Percentiles rank a stretch among this genome's conserved stretches.
Conservation (phyloP, 805 yeast species). For the Myxozyma vanderwaltii region DNA sequence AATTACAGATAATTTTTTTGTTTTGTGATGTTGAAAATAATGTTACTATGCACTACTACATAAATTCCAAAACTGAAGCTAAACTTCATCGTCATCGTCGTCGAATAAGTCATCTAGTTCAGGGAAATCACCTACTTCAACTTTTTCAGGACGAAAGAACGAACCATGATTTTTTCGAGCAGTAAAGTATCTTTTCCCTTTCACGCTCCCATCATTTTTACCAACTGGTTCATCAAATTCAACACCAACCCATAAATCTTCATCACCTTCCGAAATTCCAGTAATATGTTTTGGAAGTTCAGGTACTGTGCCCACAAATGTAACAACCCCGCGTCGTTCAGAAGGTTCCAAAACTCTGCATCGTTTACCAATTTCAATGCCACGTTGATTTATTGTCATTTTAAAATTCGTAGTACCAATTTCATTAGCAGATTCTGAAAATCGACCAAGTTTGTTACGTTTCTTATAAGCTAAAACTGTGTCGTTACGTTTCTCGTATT, state of each 20-base stretch:
- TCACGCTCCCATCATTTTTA: conserved; percentile 76
- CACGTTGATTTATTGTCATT: neutral
- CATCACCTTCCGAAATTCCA: conserved; percentile 31
- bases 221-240: conserved; percentile 86
- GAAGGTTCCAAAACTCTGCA: conserved; percentile 47
- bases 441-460: conserved; percentile 68
- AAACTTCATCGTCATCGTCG: conserved; percentile 42
- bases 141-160: conserved; percentile 68
- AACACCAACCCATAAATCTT: conserved; percentile 73
- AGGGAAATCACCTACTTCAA: conserved; percentile 71
- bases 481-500: conserved; percentile 60
- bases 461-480: conserved; percentile 80
- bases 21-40: neutral
- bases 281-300: conserved; percentile 49
- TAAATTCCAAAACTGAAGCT: neutral
- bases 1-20: neutral
- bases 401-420: conserved; percentile 37
- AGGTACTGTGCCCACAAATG: conserved; percentile 67
- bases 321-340: conserved; percentile 69
- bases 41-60: neutral
- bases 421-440: conserved; percentile 47
- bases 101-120: conserved; percentile 53
- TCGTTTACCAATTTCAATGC: conserved; percentile 53
- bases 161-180: conserved; percentile 67
- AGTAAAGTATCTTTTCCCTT: conserved; percentile 60